These are phyloP conservation scores for Dendrocalamus latiflorus DNA, from an alignment of 202 grass and related monocot species.

Conservation along the genomic window DNA sequence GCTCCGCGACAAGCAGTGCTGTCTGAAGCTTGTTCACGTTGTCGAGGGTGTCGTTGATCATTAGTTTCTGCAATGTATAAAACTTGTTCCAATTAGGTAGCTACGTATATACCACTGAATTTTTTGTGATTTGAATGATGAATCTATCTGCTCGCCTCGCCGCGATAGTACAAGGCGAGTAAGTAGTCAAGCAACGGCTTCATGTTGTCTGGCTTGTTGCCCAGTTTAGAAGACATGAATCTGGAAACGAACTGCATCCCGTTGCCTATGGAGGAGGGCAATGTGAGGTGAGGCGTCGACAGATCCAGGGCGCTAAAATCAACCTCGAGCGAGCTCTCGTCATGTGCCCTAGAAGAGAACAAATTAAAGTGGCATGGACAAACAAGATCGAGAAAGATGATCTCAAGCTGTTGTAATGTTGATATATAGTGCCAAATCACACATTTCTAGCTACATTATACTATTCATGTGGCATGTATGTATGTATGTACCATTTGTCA, in stretches of 20 bases:
- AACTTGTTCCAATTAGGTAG: no score
- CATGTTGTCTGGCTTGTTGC: slow-evolving; percentile 28
- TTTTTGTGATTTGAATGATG: not conserved
- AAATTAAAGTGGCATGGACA: no score
- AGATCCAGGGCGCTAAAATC: slow-evolving; percentile 57
- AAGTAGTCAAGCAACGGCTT: slow-evolving; percentile 69
- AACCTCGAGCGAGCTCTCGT: slow-evolving; percentile 63
- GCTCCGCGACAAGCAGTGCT: slow-evolving; percentile 60
- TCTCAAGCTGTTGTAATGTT: no score
- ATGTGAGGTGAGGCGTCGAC: slow-evolving; percentile 43
- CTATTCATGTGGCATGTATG: slow-evolving; percentile 23
- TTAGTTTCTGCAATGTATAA: no score
- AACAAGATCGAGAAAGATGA: no score
- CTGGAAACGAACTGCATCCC: slow-evolving; percentile 50
- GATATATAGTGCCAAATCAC: no score
- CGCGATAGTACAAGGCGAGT: slow-evolving; percentile 36
- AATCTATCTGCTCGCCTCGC: slow-evolving; percentile 31
- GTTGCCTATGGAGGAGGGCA: slow-evolving; percentile 76
- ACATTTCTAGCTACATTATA: no score
- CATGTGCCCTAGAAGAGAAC: no score
- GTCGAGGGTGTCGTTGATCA: slow-evolving; percentile 55
- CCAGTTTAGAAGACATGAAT: slow-evolving; percentile 63
- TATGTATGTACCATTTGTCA: slow-evolving; percentile 50
- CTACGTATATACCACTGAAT: no score
- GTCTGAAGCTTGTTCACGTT: slow-evolving; percentile 71